Percentiles rank a stretch among this genome's conserved stretches.
Evolutionary conservation across 306 rosid species (phyloP).

Genomic region (Acacia acuminata): DNA sequence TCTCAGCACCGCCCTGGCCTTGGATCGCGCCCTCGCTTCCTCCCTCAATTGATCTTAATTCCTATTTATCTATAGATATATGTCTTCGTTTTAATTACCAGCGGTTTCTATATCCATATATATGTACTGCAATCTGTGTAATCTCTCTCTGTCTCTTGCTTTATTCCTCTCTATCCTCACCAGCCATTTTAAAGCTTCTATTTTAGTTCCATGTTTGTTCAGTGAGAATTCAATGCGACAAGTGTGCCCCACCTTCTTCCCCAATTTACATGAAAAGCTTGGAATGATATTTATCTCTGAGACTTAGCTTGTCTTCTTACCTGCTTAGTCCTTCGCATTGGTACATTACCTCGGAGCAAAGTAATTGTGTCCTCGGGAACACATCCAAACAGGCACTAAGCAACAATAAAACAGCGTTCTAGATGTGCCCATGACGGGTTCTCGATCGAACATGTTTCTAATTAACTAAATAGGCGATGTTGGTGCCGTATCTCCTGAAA

Average conservation of each 20-base stretch:
- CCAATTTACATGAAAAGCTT: background rate
- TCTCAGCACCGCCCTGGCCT: slow-evolving; percentile 72
- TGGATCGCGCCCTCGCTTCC: slow-evolving; percentile 46
- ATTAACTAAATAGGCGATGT: background rate
- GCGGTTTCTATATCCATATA: background rate
- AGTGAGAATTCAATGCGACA: background rate
- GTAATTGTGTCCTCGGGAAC: too few relatives aligned
- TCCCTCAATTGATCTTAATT: background rate
- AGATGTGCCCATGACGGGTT: background rate
- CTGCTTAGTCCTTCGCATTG: too few relatives aligned
- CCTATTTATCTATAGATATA: too few relatives aligned
- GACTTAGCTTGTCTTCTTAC: too few relatives aligned
- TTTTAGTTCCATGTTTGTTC: background rate
- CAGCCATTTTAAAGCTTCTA: background rate
- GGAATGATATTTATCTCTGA: background rate
- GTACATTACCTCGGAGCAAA: too few relatives aligned
- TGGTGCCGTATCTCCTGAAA: background rate
- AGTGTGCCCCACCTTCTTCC: background rate
- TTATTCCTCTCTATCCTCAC: background rate
- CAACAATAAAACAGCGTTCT: background rate
- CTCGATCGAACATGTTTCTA: background rate
- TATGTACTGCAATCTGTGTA: background rate
- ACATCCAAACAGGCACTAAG: background rate
- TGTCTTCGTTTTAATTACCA: background rate
- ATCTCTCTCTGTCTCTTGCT: background rate